Percentiles rank a stretch among this genome's conserved stretches.
Evolutionary conservation across 75 land plant species (phyloP).

Genomic region (Cupressus sempervirens): DNA sequence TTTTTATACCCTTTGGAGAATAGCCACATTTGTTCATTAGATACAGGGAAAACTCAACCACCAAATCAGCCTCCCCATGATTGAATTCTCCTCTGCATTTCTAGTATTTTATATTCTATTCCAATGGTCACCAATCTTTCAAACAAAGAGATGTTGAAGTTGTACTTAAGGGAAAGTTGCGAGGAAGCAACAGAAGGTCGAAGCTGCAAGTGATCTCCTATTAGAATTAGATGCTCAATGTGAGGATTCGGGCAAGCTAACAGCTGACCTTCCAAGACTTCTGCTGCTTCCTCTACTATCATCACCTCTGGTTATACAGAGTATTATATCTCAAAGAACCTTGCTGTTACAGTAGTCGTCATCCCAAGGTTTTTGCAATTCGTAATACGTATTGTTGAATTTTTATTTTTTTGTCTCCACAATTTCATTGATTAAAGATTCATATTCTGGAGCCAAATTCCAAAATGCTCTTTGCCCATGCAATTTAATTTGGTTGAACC

Average conservation of each 20-base stretch:
- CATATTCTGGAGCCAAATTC: conserved; percentile 16
- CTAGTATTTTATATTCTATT: conserved; percentile 19
- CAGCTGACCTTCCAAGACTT: conserved; percentile 25
- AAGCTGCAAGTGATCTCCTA: conserved; percentile 32
- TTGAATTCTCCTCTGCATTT: conserved; percentile 29
- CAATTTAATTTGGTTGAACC: conserved; percentile 12
- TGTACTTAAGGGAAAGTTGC: conserved; percentile 15
- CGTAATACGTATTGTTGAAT: conserved; percentile 18
- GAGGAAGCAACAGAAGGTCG: conserved; percentile 27
- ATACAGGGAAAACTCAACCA: conserved; percentile 23
- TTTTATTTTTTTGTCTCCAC: conserved; percentile 9
- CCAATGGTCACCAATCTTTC: conserved; percentile 24
- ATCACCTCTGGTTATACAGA: conserved; percentile 19
- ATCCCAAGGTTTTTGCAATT: conserved; percentile 24
- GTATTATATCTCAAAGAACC: conserved; percentile 20
- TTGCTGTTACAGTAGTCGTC: conserved; percentile 36
- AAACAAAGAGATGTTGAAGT: conserved; percentile 29
- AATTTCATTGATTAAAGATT: conserved; percentile 2
- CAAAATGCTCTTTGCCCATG: conserved; percentile 6
- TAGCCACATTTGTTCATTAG: conserved; percentile 22
- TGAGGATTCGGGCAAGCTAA: conserved; percentile 23
- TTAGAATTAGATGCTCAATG: conserved; percentile 29
- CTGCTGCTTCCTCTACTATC: conserved; percentile 35
- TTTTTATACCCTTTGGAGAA: conserved; percentile 14
- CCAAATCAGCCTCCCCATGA: conserved; percentile 17